Evolutionary conservation across 441 rosid genomes (phyloP), one percentile per base, ranked within the genome.

Genomic region (Mallotus repandus): DNA sequence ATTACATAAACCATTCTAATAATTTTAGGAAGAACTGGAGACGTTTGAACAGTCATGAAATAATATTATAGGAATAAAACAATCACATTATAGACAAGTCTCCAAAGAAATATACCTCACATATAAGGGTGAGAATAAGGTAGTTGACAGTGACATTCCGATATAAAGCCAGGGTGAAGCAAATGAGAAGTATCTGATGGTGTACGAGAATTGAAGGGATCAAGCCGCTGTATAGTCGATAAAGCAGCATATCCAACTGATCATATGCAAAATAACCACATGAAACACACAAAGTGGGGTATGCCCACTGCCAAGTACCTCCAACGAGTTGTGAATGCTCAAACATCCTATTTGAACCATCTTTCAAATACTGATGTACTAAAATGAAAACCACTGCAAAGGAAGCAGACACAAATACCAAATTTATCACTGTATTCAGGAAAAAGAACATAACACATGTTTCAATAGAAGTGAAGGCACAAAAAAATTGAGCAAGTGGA

Each of bases 221-320:
- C 67, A 88, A 81, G 46, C 98, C 96, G 60, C 89, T 87, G 80
- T 92, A 94, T 29, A 94, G 76, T 52, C 84, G 84, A 77, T 88
- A 88, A 66, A 73, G 85, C 81, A 92, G 86, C 99, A 94, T 91
- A 82, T 94, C 99, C 89, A 86, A 87, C 71, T 92, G 97, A 83
- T 94, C 99, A 84, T 94, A 94, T 0, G 97, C 97, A 69, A 94
- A 94, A 84, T 94, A 94, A 60, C 99, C 97, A 63, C 96, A 90
- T 11, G 97, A 94, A 78, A 92, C 86, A 82, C 99, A 91, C 75
- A 94, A 72, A 76, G 93, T 90, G 29, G 86, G 89, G 56, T 89
- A 88, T 22, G 97, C 96, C 97, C 91, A 88, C 19, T 82, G 84
- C 99, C 99, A 92, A 21, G 86, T 75, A 81, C 82, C 81, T 72